Percentiles rank a stretch among this genome's conserved stretches.
These are phyloP conservation scores for Backusella australiensis DNA, from an alignment of 192 early-diverging fungal genomes.

Conservation along the genomic window DNA sequence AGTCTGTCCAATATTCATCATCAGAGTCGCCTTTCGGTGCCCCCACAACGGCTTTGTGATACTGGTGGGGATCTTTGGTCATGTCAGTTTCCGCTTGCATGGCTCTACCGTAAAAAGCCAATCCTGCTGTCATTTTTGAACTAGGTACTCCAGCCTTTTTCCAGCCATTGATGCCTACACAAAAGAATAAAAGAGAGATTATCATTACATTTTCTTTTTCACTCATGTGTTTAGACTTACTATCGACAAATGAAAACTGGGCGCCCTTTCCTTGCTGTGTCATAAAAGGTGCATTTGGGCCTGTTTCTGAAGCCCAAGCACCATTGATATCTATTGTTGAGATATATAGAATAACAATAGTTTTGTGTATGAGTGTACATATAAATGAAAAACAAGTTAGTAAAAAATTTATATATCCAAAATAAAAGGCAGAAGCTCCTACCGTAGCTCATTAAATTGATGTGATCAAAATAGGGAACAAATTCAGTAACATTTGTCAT, in stretches of 20 bases:
- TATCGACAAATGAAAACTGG: constrained; percentile 39
- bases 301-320: constrained; percentile 57
- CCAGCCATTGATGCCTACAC: constrained; percentile 47
- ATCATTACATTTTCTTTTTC: neutral
- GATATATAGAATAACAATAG: neutral
- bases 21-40: constrained; percentile 59
- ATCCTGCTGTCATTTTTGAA: constrained; percentile 55
- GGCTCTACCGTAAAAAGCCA: constrained; percentile 63
- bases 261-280: constrained; percentile 30
- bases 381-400: neutral
- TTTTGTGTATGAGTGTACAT: neutral
- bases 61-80: constrained; percentile 35
- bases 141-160: constrained; percentile 58
- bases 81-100: constrained; percentile 42
- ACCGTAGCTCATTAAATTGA: constrained; percentile 72
- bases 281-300: constrained; percentile 61
- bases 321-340: constrained; percentile 40
- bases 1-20: constrained; percentile 48
- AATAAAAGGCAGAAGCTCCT: constrained; percentile 31
- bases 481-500: constrained; percentile 50
- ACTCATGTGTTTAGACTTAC: constrained; percentile 9
- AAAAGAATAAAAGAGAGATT: neutral
- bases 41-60: constrained; percentile 29
- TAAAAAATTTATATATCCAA: neutral
- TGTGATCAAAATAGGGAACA: constrained; percentile 50